A percentile compares a stretch with the other conserved stretches of the same genome.
phyloP scores from a whole-genome alignment of 306 rosid genomes.

The Herpetospermum pedunculosum region DNA sequence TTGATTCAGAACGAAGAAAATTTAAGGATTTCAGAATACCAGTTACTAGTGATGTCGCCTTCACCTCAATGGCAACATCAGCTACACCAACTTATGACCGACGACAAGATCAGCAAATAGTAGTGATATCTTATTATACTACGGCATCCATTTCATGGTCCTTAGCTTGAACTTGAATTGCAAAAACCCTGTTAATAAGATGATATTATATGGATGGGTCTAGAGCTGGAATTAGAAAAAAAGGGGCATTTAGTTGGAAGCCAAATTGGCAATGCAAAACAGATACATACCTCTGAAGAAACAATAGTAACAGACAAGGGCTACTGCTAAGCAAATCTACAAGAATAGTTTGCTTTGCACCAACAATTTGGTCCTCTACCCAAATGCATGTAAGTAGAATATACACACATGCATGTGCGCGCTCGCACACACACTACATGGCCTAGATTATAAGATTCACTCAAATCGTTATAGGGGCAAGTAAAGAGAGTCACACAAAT shows the following conservation, averaged over 20 bases:
- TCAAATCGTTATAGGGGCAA: not conserved
- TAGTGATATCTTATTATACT: conserved; percentile 2
- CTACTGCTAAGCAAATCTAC: not conserved
- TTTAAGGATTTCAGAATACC: conserved; percentile 9
- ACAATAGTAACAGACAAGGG: not conserved
- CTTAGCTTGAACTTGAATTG: conserved; percentile 6
- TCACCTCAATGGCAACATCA: conserved; percentile 11
- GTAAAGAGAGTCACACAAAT: not conserved
- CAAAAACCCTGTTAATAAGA: conserved; percentile 9
- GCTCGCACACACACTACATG: not conserved
- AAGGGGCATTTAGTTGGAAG: not conserved
- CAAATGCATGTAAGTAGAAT: not conserved
- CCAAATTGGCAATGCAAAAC: conserved; percentile 4
- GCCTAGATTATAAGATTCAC: not conserved
- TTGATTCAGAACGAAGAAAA: not conserved
- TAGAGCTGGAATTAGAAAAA: conserved; percentile 4
- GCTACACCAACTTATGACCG: conserved; percentile 13
- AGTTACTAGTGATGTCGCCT: conserved; percentile 11
- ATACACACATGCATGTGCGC: not conserved
- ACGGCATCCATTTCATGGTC: conserved; percentile 4
- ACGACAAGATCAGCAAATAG: conserved; percentile 2
- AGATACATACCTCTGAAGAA: conserved; percentile 2
- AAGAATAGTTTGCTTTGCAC: not conserved
- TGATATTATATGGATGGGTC: conserved; percentile 7
- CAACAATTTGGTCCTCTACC: not conserved